Conservation (phyloP, 441 rosid genomes). For the Syzygium syzygioides region DNA sequence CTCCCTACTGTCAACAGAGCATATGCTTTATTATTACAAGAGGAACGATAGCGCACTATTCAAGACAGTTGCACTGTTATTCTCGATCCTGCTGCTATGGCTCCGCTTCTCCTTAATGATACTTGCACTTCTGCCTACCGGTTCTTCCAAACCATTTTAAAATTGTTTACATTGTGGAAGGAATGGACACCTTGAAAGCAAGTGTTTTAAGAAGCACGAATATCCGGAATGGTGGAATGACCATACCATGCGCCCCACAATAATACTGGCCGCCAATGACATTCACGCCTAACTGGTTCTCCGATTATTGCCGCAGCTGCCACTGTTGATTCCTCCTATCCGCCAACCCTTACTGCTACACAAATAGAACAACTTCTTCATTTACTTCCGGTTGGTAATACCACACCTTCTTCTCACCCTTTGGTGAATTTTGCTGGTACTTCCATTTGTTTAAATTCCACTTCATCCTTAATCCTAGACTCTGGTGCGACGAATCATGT, state of each 20-base stretch:
- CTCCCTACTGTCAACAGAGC: not conserved
- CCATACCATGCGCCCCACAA: not conserved
- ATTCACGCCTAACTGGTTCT: not conserved
- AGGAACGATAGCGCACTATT: not conserved
- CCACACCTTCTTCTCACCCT: not conserved
- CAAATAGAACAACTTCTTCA: not conserved
- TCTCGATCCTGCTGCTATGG: not conserved
- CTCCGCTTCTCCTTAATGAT: not conserved
- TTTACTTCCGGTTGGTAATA: not conserved
- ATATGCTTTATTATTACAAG: not conserved
- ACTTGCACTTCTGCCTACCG: not conserved
- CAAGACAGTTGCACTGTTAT: not conserved
- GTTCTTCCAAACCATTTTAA: not conserved
- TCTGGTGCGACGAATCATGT: not conserved
- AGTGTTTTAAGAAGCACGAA: not conserved
- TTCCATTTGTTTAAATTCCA: not conserved
- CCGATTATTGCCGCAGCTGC: not conserved
- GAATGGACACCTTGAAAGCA: not conserved
- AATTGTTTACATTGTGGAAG: no score
- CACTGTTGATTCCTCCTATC: not conserved
- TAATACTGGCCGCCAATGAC: not conserved
- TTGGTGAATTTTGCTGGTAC: not conserved
- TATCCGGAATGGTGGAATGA: not conserved
- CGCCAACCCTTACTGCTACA: not conserved
- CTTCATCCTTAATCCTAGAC: not conserved